Conservation (phyloP, 257 asterid genomes). For the Craterostigma plantagineum region DNA sequence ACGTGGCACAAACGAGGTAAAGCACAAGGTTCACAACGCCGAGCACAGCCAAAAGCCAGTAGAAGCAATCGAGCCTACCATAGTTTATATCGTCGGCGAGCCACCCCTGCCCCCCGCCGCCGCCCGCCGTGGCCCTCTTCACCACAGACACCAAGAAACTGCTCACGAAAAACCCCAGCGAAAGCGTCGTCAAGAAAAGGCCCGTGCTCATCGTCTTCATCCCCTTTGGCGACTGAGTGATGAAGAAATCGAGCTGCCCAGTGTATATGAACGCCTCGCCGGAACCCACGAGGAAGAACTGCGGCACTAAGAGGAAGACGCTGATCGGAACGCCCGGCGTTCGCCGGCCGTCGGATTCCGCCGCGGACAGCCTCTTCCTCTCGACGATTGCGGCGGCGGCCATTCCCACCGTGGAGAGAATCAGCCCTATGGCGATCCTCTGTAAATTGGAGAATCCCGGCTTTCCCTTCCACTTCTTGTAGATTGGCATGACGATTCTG, state of each 20-base stretch:
- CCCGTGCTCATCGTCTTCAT: conserved; percentile 98
- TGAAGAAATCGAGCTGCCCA: conserved; percentile 89
- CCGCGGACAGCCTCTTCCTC: conserved; percentile 41
- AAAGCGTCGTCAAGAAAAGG: conserved; percentile 65
- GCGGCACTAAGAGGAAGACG: conserved; percentile 65
- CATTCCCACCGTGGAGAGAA: conserved; percentile 66
- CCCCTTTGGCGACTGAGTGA: conserved; percentile 77
- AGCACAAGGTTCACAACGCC: conserved; percentile 39
- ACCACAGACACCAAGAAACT: conserved; percentile 59
- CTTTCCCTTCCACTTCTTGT: conserved; percentile 69
- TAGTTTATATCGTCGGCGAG: conserved; percentile 65
- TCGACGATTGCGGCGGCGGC: conserved; percentile 53
- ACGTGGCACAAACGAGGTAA: conserved; percentile 41
- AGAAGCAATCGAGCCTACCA: conserved; percentile 73
- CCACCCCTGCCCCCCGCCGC: conserved; percentile 51
- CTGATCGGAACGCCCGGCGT: conserved; percentile 38
- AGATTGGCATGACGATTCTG: conserved; percentile 60
- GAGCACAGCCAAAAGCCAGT: conserved; percentile 44
- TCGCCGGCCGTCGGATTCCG: conserved; percentile 17
- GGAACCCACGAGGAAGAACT: conserved; percentile 65
- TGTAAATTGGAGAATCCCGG: conserved; percentile 65
- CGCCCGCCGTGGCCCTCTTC: conserved; percentile 38
- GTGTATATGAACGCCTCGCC: conserved; percentile 91
- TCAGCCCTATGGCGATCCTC: conserved; percentile 47
- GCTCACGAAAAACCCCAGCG: conserved; percentile 71